phyloP scores from a whole-genome alignment of 2,329 filamentous ascomycete genomes.

The Atkinsonella texensis region DNA sequence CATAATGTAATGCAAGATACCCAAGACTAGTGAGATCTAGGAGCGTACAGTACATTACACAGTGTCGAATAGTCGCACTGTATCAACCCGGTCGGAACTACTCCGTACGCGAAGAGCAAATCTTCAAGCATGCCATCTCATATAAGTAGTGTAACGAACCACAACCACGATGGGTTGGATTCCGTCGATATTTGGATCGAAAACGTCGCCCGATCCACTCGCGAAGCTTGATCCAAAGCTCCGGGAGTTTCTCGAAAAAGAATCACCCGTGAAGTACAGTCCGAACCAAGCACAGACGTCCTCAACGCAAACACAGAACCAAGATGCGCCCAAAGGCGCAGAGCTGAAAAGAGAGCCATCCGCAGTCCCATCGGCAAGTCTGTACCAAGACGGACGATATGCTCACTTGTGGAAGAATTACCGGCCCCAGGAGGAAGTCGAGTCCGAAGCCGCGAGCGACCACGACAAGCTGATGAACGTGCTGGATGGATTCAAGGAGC shows the following conservation, averaged over 20 bases:
- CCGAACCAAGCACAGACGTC: constrained; percentile 15
- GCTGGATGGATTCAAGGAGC: constrained; percentile 72
- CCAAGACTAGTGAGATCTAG: too few relatives aligned
- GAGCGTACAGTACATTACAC: too few relatives aligned
- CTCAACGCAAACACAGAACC: constrained; percentile 5
- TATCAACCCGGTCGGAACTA: too few relatives aligned
- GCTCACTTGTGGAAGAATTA: constrained; percentile 93
- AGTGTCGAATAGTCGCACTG: too few relatives aligned
- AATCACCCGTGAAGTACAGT: constrained; percentile 62
- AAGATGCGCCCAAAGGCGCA: constrained; percentile 10
- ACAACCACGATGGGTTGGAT: constrained; percentile 42
- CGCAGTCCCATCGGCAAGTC: constrained; percentile 35
- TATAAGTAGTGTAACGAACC: not conserved
- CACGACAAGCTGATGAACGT: constrained; percentile 73
- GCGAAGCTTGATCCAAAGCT: constrained; percentile 71
- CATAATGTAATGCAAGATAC: too few relatives aligned
- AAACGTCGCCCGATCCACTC: constrained; percentile 43
- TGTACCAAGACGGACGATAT: constrained; percentile 50
- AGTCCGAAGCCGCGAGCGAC: constrained; percentile 57
- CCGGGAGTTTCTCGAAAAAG: constrained; percentile 72
- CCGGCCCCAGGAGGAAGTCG: constrained; percentile 56
- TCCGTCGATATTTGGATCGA: constrained; percentile 38
- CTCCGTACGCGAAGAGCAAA: too few relatives aligned
- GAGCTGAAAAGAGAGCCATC: constrained; percentile 11
- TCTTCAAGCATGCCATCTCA: too few relatives aligned